A percentile compares a stretch with the other conserved stretches of the same genome.
These are phyloP conservation scores for Umbellularia californica DNA, from an alignment of 164 flowering plant genomes.

Conservation along the genomic window DNA sequence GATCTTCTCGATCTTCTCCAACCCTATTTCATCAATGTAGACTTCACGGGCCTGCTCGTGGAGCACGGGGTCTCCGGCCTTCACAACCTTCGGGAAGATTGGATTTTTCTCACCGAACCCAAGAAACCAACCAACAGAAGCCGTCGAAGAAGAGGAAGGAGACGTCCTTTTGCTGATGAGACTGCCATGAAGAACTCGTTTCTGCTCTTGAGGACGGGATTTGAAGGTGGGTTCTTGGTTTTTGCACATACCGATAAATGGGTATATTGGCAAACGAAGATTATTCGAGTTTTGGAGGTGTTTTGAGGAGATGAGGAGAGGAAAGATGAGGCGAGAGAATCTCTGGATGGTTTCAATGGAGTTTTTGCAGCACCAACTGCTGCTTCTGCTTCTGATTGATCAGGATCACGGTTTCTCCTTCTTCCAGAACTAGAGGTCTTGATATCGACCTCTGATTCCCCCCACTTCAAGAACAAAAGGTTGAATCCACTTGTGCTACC, in stretches of 20 bases:
- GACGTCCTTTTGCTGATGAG: slow-evolving; percentile 11
- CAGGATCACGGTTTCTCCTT: no score
- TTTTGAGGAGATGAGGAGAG: slow-evolving; percentile 16
- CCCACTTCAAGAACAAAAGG: no score
- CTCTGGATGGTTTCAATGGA: slow-evolving; percentile 22
- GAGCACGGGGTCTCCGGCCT: slow-evolving; percentile 94
- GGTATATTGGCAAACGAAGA: slow-evolving; percentile 9
- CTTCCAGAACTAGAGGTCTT: no score
- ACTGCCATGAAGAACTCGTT: slow-evolving; percentile 8
- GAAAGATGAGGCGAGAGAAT: slow-evolving; percentile 32
- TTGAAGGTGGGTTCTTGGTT: slow-evolving; percentile 1
- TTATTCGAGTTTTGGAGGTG: slow-evolving; percentile 14
- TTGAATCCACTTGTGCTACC: no score
- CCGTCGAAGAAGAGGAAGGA: slow-evolving; percentile 22
- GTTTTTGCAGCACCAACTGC: no score
- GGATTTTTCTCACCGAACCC: slow-evolving; percentile 61
- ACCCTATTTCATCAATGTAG: slow-evolving; percentile 56
- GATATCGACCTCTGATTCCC: no score
- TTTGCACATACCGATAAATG: not conserved
- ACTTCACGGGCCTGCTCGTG: slow-evolving; percentile 85
- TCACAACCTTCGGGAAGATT: slow-evolving; percentile 50
- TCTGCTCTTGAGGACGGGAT: slow-evolving; percentile 1
- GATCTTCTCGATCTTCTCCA: slow-evolving; percentile 71
- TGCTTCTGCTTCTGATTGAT: no score
- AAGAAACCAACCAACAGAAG: slow-evolving; percentile 68